Evolutionary conservation across 1,139 yeast genomes (phyloP).

Genomic region (Blastobotrys capitulatus): DNA sequence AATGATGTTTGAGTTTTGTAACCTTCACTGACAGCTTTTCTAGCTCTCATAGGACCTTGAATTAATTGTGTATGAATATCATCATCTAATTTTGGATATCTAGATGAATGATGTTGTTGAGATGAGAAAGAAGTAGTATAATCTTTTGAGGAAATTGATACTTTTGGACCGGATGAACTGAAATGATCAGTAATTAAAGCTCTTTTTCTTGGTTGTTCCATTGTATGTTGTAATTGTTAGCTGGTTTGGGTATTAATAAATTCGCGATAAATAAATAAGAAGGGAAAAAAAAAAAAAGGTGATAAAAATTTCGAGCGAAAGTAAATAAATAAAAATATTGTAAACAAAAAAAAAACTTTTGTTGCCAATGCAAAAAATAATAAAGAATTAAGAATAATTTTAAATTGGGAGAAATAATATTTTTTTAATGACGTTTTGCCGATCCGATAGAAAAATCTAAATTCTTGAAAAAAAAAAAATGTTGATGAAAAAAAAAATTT

Average conservation of each 20-base stretch:
- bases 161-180: not conserved
- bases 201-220: constrained; percentile 9
- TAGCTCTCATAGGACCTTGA: constrained; percentile 29
- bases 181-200: constrained; percentile 11
- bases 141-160: not conserved
- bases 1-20: constrained; percentile 23
- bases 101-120: not conserved
- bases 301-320: too few species aligned
- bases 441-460: too few species aligned
- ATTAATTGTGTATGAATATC: constrained; percentile 27
- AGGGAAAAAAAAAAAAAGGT: not conserved
- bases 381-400: too few species aligned
- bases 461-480: too few species aligned
- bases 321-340: too few species aligned
- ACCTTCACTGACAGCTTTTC: constrained; percentile 31
- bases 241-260: too few species aligned
- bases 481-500: too few species aligned
- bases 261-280: not conserved
- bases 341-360: too few species aligned
- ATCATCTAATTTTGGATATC: constrained; percentile 23
- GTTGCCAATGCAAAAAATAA: too few species aligned
- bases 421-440: too few species aligned
- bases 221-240: not conserved
- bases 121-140: not conserved
- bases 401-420: too few species aligned